Base-by-base conservation (phyloP, 768 basidiomycete species). In the Pulveroboletus sp. region DNA sequence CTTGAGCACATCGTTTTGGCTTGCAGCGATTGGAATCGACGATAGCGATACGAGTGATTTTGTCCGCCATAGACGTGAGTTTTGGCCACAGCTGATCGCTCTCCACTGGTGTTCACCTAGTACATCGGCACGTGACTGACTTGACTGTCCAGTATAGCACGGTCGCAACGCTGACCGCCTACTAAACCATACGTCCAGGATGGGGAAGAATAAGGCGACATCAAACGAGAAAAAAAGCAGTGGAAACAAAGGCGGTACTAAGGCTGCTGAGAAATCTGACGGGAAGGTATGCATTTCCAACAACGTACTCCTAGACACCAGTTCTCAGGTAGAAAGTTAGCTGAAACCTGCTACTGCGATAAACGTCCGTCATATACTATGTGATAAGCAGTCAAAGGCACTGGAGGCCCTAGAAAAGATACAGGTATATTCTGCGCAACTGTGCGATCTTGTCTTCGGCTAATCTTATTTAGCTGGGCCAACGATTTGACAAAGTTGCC, bases 31-130 rank as follows among this genome's bases (percentile, higher is more conserved):
- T 93, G 8, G 86, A 60, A 67, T 93, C 89, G 57, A 92, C 89
- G 62, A 98, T 93, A 54, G 95, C 95, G 63, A 97, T 93, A 78
- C 96, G 86, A 46, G 96, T 99, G 61, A 97, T 93, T 71, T 94
- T 95, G 75, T 96, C 95, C 33, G 86, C 77, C 91, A 93, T 90
- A 45, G 51, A 54, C 47, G 21, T 30, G 37, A 46, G 36, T 39
- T 18, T 26, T 50, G 43, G 21, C 21, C 21, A n/a, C n/a, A n/a
- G 44, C 41, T 17, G 57, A 47, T 49, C 47, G 47, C 24, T 44
- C 46, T 26, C 9, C 15, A 30, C 31, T 8, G 14, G 42, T 18
- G 9, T 17, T 42, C 31, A 32, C 18, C 21, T n/a, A 38, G 47
- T 15, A n/a, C 3, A 1, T 18, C n/a, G 21, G 31, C 60, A 61